phyloP scores from a whole-genome alignment of 2,329 filamentous ascomycete species.

The Fusarium torulosum region DNA sequence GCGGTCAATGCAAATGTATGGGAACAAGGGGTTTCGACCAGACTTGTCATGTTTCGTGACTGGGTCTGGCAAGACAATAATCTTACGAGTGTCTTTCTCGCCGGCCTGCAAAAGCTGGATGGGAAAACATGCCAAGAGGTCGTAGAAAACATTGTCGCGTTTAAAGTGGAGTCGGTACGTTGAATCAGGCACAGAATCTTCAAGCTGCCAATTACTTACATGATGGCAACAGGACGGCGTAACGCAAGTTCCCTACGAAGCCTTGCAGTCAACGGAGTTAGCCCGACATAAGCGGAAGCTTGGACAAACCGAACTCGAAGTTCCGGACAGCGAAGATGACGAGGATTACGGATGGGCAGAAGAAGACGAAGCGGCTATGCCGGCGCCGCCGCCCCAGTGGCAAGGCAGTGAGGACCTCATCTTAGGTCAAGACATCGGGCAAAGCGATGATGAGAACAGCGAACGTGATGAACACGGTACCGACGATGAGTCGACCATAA shows the following conservation, averaged over 20 bases:
- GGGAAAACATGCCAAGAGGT: conserved; percentile 60
- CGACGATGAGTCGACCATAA: conserved; percentile 40
- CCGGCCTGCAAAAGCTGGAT: conserved; percentile 74
- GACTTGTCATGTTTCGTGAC: conserved; percentile 84
- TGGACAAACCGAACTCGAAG: conserved; percentile 68
- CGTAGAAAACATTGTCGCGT: conserved; percentile 62
- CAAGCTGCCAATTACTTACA: conserved; percentile 41
- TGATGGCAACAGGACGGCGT: conserved; percentile 58
- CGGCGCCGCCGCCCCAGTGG: conserved; percentile 73
- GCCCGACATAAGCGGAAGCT: conserved; percentile 72
- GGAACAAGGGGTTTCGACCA: conserved; percentile 81
- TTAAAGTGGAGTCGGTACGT: conserved; percentile 62
- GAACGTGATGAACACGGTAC: conserved; percentile 40
- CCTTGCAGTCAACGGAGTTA: conserved; percentile 52
- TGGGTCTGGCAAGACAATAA: conserved; percentile 68
- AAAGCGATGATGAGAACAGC: conserved; percentile 53
- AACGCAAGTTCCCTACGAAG: conserved; percentile 57
- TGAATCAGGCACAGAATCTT: conserved; percentile 28
- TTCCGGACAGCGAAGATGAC: conserved; percentile 73
- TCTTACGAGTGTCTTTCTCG: conserved; percentile 67
- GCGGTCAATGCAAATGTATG: conserved; percentile 81
- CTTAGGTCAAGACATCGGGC: conserved; percentile 61
- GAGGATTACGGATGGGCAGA: conserved; percentile 81
- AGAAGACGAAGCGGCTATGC: conserved; percentile 71
- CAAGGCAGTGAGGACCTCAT: conserved; percentile 75